These are phyloP conservation scores for Metarhizium sp. DNA, from an alignment of 2,329 filamentous ascomycete genomes.

Conservation along the genomic window DNA sequence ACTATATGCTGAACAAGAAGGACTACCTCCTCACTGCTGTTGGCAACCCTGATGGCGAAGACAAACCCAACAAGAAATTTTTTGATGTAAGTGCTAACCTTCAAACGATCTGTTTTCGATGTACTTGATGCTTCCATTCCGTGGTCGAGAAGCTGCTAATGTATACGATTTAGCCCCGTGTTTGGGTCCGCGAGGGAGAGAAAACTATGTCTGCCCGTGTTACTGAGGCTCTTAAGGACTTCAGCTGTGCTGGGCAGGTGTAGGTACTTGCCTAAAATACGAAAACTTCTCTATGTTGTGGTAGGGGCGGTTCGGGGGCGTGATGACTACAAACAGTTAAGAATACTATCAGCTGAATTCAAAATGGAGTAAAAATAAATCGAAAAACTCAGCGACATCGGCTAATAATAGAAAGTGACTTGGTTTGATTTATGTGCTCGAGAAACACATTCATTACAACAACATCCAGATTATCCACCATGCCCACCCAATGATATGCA, in stretches of 20 bases:
- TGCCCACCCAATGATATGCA: no score
- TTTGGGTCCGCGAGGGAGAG: slow-evolving; percentile 95
- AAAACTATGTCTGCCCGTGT: slow-evolving; percentile 89
- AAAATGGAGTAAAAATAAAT: not conserved
- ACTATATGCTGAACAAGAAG: slow-evolving; percentile 91
- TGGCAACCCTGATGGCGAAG: slow-evolving; percentile 88
- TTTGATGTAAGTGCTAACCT: slow-evolving; percentile 41
- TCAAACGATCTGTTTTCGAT: not conserved
- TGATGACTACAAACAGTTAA: not conserved
- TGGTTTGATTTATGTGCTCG: no score
- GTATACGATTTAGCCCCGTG: slow-evolving; percentile 52
- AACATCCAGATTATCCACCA: no score
- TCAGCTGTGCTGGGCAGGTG: slow-evolving; percentile 49
- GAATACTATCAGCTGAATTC: not conserved
- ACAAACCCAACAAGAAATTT: slow-evolving; percentile 99
- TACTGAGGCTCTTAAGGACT: slow-evolving; percentile 74
- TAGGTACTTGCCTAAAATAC: slow-evolving; percentile 12
- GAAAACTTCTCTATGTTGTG: not conserved
- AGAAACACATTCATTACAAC: no score
- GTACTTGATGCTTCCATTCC: not conserved
- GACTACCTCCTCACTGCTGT: slow-evolving; percentile 83
- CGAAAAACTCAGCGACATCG: not conserved
- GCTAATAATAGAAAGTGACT: not conserved
- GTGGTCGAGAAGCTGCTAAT: not conserved
- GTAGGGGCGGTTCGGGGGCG: not conserved